Evolutionary conservation across 176 grass and related monocot species (phyloP), one percentile per base, ranked within the genome.

Genomic region (Olyra latifolia): DNA sequence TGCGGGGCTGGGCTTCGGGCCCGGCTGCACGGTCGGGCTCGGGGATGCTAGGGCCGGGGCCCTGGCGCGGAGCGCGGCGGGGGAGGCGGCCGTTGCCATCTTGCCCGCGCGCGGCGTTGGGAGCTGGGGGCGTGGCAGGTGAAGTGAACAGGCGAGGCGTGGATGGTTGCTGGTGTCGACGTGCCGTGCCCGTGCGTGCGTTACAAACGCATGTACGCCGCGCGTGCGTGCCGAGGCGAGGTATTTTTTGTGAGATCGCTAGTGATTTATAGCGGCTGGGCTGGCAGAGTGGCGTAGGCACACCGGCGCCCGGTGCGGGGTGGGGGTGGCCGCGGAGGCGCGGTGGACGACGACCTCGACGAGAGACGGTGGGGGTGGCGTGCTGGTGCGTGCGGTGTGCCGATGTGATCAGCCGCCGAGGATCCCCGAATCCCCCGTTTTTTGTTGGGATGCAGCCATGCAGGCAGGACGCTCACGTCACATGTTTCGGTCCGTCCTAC

Each of bases 21-120:
- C 14, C 19, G 28, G 81, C 71, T 11, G 80, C 74, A 57, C 7
- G 84, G 3, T 7, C 69, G 73, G 73, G 53, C 32, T 35, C 32
- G 32, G 32, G 32, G 32, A 35, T 4, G 50, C 66, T 0, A 66
- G 69, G 52, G 52, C 27, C 43, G 44, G 47, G 77, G 77, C 70
- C 27, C 71, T 87, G 40, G 56, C 70, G 81, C 77, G 62, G 54
- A 55, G 30, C 2, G 45, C 62, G 71, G 72, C 88, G 82, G 82
- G 83, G 62, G 69, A 79, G 62, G 85, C 82, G 77, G 89, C 86
- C 82, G 82, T 85, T 81, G 87, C 77, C 87, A 89, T 89, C 80
- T 45, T 54, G 24, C 65, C 17, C 29, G 43, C 55, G 61, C 46
- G 56, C 16, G 55, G 19, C 3, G 44, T 30, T 14, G 56, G 69